A percentile compares a stretch with the other conserved stretches of the same genome.
phyloP scores from a whole-genome alignment of 2,329 filamentous ascomycete species.

The Torrubiellomyces zombiae region DNA sequence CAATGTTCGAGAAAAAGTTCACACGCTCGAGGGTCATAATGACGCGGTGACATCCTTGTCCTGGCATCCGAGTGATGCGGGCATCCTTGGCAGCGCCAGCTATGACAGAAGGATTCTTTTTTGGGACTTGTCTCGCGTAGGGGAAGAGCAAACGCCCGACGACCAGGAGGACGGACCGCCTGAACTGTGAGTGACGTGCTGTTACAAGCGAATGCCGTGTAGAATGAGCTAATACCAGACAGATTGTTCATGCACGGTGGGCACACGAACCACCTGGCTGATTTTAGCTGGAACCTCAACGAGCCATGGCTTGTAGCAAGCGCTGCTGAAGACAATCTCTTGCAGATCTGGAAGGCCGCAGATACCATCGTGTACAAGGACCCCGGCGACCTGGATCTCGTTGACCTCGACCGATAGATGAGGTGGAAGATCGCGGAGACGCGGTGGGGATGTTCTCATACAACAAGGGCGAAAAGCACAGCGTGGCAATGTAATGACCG shows the following conservation, averaged over 20 bases:
- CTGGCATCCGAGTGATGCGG: slow-evolving; percentile 85
- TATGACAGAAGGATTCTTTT: slow-evolving; percentile 90
- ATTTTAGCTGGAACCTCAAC: slow-evolving; percentile 96
- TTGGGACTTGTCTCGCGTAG: slow-evolving; percentile 86
- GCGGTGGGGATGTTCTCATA: slow-evolving; percentile 12
- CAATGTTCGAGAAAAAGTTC: slow-evolving; percentile 76
- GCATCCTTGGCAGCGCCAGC: slow-evolving; percentile 77
- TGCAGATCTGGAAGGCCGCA: slow-evolving; percentile 86
- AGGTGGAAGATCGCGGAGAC: slow-evolving; percentile 17
- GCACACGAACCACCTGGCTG: slow-evolving; percentile 89
- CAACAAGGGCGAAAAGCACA: slow-evolving; percentile 12
- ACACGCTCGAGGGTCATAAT: slow-evolving; percentile 74
- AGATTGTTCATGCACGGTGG: slow-evolving; percentile 97
- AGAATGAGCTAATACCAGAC: slow-evolving; percentile 8
- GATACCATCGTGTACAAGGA: slow-evolving; percentile 69
- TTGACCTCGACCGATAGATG: slow-evolving; percentile 53
- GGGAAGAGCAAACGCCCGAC: slow-evolving; percentile 87
- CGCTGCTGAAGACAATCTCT: slow-evolving; percentile 87
- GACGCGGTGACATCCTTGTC: slow-evolving; percentile 82
- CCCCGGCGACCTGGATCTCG: slow-evolving; percentile 55
- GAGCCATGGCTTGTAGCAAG: slow-evolving; percentile 94
- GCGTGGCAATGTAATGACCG: slow-evolving; percentile 8
- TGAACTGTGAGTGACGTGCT: slow-evolving; percentile 53
- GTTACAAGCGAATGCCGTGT: neutral
- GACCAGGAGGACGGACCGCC: slow-evolving; percentile 90